These are phyloP conservation scores for Epichloe glyceriae DNA, from an alignment of 2,329 filamentous ascomycete genomes.

Conservation along the genomic window DNA sequence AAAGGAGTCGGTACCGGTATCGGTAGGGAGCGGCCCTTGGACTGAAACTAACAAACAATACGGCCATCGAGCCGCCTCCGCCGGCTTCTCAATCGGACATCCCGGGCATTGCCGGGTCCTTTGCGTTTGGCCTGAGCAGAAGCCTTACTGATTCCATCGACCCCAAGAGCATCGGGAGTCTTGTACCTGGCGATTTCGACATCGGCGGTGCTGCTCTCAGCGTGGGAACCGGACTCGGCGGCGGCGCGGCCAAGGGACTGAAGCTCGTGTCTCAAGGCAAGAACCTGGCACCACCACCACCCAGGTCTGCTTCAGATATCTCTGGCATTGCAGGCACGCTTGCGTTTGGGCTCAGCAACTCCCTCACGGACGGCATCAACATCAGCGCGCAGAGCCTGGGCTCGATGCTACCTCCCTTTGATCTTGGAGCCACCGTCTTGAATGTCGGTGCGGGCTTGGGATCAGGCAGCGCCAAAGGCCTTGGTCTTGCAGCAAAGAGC, in stretches of 20 bases:
- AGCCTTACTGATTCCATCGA: not conserved
- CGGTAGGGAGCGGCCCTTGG: constrained; percentile 2
- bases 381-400: constrained; percentile 5
- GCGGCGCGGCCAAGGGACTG: constrained; percentile 6
- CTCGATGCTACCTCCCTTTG: constrained; percentile 2
- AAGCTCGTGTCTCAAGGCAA: not conserved
- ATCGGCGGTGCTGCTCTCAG: constrained; percentile 7
- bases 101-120: not conserved
- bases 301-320: not conserved
- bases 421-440: constrained; percentile 8
- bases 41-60: constrained; percentile 4
- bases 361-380: constrained; percentile 2
- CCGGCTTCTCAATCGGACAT: constrained; percentile 3
- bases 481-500: constrained; percentile 8
- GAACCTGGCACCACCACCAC: not conserved
- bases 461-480: constrained; percentile 9
- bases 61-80: not conserved
- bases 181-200: not conserved
- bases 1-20: constrained; percentile 1
- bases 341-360: constrained; percentile 3
- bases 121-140: constrained; percentile 3
- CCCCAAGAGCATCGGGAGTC: not conserved
- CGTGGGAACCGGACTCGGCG: constrained; percentile 7
- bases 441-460: constrained; percentile 10
- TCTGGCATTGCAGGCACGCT: constrained; percentile 3